A percentile compares a stretch with the other conserved stretches of the same genome.
Evolutionary conservation across 306 rosid species (phyloP).

Genomic region (Biancaea sappan): DNA sequence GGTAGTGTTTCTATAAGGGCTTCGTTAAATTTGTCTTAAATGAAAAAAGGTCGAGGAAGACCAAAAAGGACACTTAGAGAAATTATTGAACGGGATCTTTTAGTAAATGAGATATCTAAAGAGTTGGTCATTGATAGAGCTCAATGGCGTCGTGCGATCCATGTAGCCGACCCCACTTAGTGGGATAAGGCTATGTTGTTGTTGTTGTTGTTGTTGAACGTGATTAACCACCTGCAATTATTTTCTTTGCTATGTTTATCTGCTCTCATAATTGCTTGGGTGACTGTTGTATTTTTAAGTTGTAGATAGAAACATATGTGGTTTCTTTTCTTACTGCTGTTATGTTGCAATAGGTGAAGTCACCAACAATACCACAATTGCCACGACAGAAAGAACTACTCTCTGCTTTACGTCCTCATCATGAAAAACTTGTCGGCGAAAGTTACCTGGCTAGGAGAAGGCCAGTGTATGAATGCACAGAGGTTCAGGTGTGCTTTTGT

Average conservation of each 20-base stretch:
- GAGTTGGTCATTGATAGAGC: too few relatives aligned
- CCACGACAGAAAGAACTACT: slow-evolving; percentile 77
- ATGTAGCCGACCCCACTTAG: too few relatives aligned
- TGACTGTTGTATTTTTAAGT: slow-evolving; percentile 1
- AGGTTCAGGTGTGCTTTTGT: slow-evolving; percentile 71
- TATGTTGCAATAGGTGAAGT: slow-evolving; percentile 67
- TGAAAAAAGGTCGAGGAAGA: too few relatives aligned
- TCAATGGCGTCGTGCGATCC: too few relatives aligned
- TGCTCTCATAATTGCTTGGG: not conserved
- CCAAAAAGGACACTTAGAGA: too few relatives aligned
- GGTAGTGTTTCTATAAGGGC: not conserved
- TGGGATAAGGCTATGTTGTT: too few relatives aligned
- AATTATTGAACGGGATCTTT: too few relatives aligned
- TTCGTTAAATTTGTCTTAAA: slow-evolving; percentile 19
- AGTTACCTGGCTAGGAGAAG: slow-evolving; percentile 92
- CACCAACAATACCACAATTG: slow-evolving; percentile 77
- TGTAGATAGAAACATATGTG: not conserved
- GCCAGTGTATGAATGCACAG: slow-evolving; percentile 83
- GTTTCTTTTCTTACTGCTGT: slow-evolving; percentile 34
- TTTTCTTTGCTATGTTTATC: slow-evolving; percentile 20
- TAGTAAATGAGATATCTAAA: too few relatives aligned
- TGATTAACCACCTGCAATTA: not conserved
- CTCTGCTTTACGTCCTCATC: slow-evolving; percentile 75
- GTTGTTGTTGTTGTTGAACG: too few relatives aligned
- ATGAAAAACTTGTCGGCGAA: slow-evolving; percentile 91